Base-by-base conservation (phyloP, 352 stramenopile species). In the Pilasporangium apinafurcum region DNA sequence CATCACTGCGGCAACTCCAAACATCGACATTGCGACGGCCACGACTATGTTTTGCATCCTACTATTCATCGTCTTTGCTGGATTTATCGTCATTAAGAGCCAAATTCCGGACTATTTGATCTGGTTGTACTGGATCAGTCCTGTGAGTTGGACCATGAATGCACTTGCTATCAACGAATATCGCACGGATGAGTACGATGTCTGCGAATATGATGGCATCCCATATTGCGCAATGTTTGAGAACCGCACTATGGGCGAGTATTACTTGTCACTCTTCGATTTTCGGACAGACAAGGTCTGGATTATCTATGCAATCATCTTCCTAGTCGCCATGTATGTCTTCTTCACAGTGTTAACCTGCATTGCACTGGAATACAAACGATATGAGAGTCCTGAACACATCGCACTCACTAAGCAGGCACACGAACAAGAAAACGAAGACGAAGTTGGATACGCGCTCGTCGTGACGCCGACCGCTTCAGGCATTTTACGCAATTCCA, bases 81-180 rank as follows among this genome's bases (percentile, higher is more conserved):
- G 60, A 32, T 70, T 67, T 33, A 31, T 65, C 30, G 38, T 65
- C 33, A 21, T 53, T 2, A 27, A 55, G 14, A 9, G 56, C 25
- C 12, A 32, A 3, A 65, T 74, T 7, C 61, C 58, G 12, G 30
- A 53, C 26, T 45, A 32, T 16, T 53, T 39, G 21, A 57, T 52
- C 10, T 74, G 63, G 63, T 7, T 74, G 24, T 70, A 67, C 44
- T 71, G 37, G 32, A 32, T 73, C 17, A 68, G 62, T 26, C 63
- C 63, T 6, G 16, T 70, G 1, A 10, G 35, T 0, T 70, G 60
- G 60, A 17, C 6, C 24, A 27, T 51, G 22, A 46, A 53, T 5
- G 18, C 31, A 8, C 6, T 64, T 2, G 22, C 18, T 3, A 14
- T 56, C n/a, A 56, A 43, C 21, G 22, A 43, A 25, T 43, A 43